Evolutionary conservation across 805 yeast genomes (phyloP).

Genomic region (Candida tammaniensis): DNA sequence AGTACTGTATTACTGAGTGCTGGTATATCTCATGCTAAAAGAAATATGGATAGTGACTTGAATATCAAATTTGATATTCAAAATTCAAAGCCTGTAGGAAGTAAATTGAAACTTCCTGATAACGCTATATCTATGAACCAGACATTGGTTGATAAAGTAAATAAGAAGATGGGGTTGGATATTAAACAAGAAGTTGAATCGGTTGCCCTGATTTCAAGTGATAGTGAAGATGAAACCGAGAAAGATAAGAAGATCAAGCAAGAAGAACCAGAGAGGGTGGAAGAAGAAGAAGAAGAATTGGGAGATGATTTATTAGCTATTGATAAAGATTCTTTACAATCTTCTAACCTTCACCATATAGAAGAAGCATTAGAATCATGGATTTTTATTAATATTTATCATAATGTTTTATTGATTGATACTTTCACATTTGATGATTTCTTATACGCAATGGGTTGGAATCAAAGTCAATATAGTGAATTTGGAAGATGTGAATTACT

Average conservation of each 20-base stretch:
- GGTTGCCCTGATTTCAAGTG: conserved; percentile 4
- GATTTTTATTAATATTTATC: conserved; percentile 72
- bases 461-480: conserved; percentile 33
- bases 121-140: conserved; percentile 22
- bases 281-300: conserved; percentile 3
- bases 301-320: conserved; percentile 7
- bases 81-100: conserved; percentile 24
- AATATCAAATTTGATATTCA: conserved; percentile 30
- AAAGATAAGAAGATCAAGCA: neutral
- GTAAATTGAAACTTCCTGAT: conserved; percentile 20
- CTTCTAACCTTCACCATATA: conserved; percentile 14
- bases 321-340: conserved; percentile 13
- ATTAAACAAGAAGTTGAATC: conserved; percentile 4
- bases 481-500: conserved; percentile 50
- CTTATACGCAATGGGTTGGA: conserved; percentile 54
- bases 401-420: conserved; percentile 61
- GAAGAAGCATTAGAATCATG: conserved; percentile 64
- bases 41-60: conserved; percentile 28
- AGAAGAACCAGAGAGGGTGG: neutral
- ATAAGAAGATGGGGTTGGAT: conserved; percentile 1
- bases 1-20: conserved; percentile 10
- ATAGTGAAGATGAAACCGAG: conserved; percentile 8
- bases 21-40: conserved; percentile 21
- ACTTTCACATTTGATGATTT: conserved; percentile 80
- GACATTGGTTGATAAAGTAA: conserved; percentile 11